Evolutionary conservation across 2,329 filamentous ascomycete species (phyloP), one percentile per base, ranked within the genome.

Genomic region (Parafenestella ontariensis): DNA sequence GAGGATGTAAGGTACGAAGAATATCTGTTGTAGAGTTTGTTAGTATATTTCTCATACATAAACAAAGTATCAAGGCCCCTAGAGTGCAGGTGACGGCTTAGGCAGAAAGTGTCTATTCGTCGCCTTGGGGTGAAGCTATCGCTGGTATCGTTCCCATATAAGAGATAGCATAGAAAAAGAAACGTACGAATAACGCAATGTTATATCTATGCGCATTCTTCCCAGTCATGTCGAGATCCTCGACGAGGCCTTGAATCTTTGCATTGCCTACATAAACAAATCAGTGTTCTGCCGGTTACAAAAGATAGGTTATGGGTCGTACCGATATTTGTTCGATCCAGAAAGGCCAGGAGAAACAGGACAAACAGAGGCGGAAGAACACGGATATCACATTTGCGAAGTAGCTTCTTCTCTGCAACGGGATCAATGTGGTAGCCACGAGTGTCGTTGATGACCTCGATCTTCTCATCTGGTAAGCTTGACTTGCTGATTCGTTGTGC

Each of bases 331-430:
- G 69, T 76, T n/a, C 70, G 47, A 49, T 72, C 70, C 4, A 74
- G 59, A 52, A 72, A 72, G 1, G 71, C 67, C 1, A 73, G 52
- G 4, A 74, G 54, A 33, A 73, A 74, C 1, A 84, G 65, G 5
- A 81, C 49, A 50, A 75, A 79, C 9, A 84, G 66, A 15, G 80
- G 77, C 0, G 82, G 82, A 6, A 84, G 66, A 23, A 84, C 73
- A 41, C 78, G 74, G 13, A 81, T 54, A 57, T 83, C 82, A 45
- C 77, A 74, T 68, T 83, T 84, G 41, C 77, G 68, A 7, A 83
- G 59, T 13, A 83, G 65, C 52, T 75, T 78, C 64, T 77, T 80
- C 56, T 83, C 80, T 9, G 75, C 75, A 2, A 63, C 50, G 5
- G 69, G 66, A 51, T 78, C 75, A 42, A 72, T 65, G 24, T 65